Evolutionary conservation across 176 grass and related monocot genomes (phyloP), one percentile per base, ranked within the genome.

Genomic region (Eragrostis nindensis): DNA sequence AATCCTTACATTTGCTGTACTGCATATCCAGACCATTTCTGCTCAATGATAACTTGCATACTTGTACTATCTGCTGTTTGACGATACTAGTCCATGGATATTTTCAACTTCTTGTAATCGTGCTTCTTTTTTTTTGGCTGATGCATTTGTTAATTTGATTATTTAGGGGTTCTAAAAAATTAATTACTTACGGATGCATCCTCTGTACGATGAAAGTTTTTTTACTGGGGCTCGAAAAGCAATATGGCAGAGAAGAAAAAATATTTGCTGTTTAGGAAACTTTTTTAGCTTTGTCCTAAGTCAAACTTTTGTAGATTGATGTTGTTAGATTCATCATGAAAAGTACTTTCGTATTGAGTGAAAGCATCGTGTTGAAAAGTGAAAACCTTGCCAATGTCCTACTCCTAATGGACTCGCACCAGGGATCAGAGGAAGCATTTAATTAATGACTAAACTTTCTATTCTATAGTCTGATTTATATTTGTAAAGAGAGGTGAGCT

Each of bases 1-100:
- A 83, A 56, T 68, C 49, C 24, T 54, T 24, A 24, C 19, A 7
- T 79, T 49, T 54, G 41, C 2, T 41, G 21, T 61, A 83, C 65
- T 65, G 49, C 69, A 53, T 77, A 74, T 68, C 14, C 70, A 68
- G 54, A 68, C 71, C 26, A 64, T 78, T n/a, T 63, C 14, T 79
- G 36, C 27, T 3, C 42, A 48, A 60, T 76, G 30, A 17, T 71
- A 79, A 59, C 26, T 11, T 26, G 46, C 27, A 76, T 46, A 56
- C 53, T 66, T 73, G 15, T 18, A 70, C 27, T 65, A 78, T 53
- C 36, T 53, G 49, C 43, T 74, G 41, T 16, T 52, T 50, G 42
- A 80, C 61, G 52, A 74, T 74, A 78, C 77, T 57, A 65, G 11
- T 48, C 70, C 21, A 40, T 72, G 38, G 14, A 71, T 77, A 22